A percentile compares a stretch with the other conserved stretches of the same genome.
phyloP scores from a whole-genome alignment of 441 rosid species.

The Aleurites moluccanus region DNA sequence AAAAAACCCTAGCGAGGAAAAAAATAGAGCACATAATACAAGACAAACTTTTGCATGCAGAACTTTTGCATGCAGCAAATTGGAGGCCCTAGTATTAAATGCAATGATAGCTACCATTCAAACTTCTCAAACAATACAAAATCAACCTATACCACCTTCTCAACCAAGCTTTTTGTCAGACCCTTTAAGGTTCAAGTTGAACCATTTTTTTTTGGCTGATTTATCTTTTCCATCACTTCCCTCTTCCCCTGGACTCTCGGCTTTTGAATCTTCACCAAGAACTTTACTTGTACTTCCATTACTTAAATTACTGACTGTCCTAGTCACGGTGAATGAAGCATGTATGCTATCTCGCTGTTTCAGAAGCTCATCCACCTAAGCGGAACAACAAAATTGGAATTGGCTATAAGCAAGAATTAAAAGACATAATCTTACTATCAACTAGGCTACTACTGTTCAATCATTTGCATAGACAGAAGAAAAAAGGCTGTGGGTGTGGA shows the following conservation, averaged over 20 bases:
- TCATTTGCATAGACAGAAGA: not conserved
- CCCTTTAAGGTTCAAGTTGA: slow-evolving; percentile 80
- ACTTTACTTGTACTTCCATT: slow-evolving; percentile 69
- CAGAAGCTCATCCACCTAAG: slow-evolving; percentile 84
- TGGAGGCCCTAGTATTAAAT: not conserved
- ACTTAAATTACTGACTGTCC: slow-evolving; percentile 42
- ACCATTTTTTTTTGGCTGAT: slow-evolving; percentile 91
- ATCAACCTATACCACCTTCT: slow-evolving; percentile 23
- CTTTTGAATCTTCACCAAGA: slow-evolving; percentile 59
- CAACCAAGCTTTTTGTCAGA: slow-evolving; percentile 69
- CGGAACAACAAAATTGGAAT: slow-evolving; percentile 14
- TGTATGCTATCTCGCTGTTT: slow-evolving; percentile 86
- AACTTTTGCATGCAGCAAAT: slow-evolving; percentile 27
- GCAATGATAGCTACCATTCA: slow-evolving; percentile 1
- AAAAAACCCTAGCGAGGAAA: slow-evolving; percentile 5
- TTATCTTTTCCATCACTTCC: slow-evolving; percentile 84
- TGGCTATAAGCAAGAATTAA: not conserved
- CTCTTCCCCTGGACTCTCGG: slow-evolving; percentile 66
- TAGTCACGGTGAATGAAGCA: slow-evolving; percentile 62
- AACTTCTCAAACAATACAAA: slow-evolving; percentile 21
- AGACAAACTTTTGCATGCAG: slow-evolving; percentile 28
- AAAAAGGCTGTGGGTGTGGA: not conserved
- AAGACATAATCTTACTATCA: not conserved
- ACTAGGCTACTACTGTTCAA: not conserved
- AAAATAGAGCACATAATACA: slow-evolving; percentile 31